A percentile compares a stretch with the other conserved stretches of the same genome.
Conservation (phyloP, 1,284 basidiomycete species). For the Leucoagaricus sp. region DNA sequence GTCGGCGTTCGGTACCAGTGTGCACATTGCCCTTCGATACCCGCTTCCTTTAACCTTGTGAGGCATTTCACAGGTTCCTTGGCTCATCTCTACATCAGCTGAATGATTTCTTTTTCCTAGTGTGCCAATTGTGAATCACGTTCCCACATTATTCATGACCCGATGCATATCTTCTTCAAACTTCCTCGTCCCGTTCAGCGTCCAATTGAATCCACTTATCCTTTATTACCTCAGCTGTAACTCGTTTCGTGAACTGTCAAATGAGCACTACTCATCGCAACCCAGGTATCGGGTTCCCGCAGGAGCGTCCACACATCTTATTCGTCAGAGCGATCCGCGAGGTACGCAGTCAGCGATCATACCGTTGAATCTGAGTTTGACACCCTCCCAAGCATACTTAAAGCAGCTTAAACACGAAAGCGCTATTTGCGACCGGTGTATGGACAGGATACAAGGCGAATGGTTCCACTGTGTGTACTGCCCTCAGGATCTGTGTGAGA, state of each 20-base stretch:
- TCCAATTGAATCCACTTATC: constrained; percentile 58
- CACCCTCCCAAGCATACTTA: constrained; percentile 60
- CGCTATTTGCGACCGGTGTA: constrained; percentile 77
- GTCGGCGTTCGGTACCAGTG: constrained; percentile 76
- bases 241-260: constrained; percentile 21
- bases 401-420: constrained; percentile 62
- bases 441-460: constrained; percentile 71
- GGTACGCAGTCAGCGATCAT: constrained; percentile 39
- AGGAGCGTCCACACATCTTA: constrained; percentile 50
- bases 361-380: neutral
- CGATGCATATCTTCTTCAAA: constrained; percentile 86
- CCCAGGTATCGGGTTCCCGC: constrained; percentile 67
- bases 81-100: neutral
- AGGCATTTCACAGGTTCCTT: constrained; percentile 18
- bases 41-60: constrained; percentile 66
- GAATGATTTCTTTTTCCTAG: constrained; percentile 38
- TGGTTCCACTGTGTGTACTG: constrained; percentile 93
- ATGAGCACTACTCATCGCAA: no score
- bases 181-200: constrained; percentile 75
- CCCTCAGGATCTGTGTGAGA: constrained; percentile 76
- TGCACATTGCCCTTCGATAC: constrained; percentile 69
- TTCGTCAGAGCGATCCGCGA: constrained; percentile 51
- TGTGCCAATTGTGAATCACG: constrained; percentile 77
- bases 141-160: constrained; percentile 80
- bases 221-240: constrained; percentile 73